Evolutionary conservation across 768 basidiomycete genomes (phyloP), one percentile per base, ranked within the genome.

Genomic region (Sistotremastrum niveocremeum): DNA sequence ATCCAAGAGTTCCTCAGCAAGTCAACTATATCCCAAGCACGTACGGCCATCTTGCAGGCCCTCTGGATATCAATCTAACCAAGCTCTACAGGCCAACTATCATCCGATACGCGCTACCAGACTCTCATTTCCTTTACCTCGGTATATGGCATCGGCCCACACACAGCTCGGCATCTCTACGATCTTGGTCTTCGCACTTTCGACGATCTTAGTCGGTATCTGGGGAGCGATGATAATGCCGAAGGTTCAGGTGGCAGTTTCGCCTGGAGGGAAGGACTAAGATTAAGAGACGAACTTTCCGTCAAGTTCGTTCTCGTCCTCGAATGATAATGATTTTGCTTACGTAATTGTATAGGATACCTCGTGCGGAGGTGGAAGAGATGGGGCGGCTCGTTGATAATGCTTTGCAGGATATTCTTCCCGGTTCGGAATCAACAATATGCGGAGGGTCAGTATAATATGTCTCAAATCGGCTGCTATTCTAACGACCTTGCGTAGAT

Each of bases 321-420:
- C 32, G 4, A 35, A 29, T 39, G 29, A 29, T 2, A 12, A 31
- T 32, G 35, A n/a, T 28, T 41, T 41, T 33, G 5, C 35, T 37
- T 2, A 28, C 4, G 31, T 35, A 6, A 28, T 30, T 28, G 2
- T 36, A 8, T 47, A 81, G 77, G 56, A 90, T 94, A 34, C 68
- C 84, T 1, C 67, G 87, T 5, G 65, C 61, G 0, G 88, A 95
- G 58, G 84, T 86, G 1, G 79, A 87, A 48, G 76, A 81, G 53
- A 89, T 94, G 47, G 72, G 76, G n/a, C 55, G 55, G 1, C 64
- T 76, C 7, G 73, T 94, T 4, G 76, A 78, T 73, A 58, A 60
- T n/a, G 79, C 89, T 54, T 60, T 94, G 31, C 68, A 71, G 8
- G 56, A 59, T 7, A 57, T 94, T 6, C 70, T 79, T 44, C 66